Evolutionary conservation across 1,284 basidiomycete species (phyloP), one percentile per base, ranked within the genome.

Genomic region (Mycena sp.): DNA sequence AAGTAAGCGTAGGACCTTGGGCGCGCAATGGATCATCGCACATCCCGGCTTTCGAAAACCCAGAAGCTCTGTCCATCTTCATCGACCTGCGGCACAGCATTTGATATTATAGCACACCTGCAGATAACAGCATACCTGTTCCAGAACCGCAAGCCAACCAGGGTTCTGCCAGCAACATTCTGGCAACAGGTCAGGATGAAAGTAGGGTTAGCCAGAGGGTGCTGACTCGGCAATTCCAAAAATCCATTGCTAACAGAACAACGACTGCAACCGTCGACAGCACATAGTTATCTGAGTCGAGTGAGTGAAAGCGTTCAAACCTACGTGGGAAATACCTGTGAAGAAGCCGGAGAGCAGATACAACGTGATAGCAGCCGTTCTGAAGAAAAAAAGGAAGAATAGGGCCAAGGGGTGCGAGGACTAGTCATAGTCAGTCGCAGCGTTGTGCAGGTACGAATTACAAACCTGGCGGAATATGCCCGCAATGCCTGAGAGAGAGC

Each of bases 31-130:
- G 56, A 28, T 38, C 29, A 50, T 77, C 88, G 73, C 78, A 95
- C 95, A 77, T 97, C 95, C 73, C 94, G 86, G 70, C 91, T 93
- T 79, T 97, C 95, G 71, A 98, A 98, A 4, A 98, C 95, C 95
- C 95, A 98, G 68, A 91, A 94, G 74, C 92, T 95, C 74, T 96
- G 94, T 2, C 96, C 96, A 70, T 98, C 95, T 58, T 97, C 95
- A 71, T 98, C 95, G 14, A 98, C 91, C 89, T 91, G 64, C 17
- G 30, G 11, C 3, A n/a, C 6, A 38, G n/a, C 14, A 7, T 44
- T 72, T 40, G 26, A 54, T 52, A 37, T 28, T 23, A 30, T 10
- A 14, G 16, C 16, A 10, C 28, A 30, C n/a, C n/a, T 45, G 12
- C 26, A 48, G 35, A 48, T 21, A 32, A 56, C 4, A 11, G 66